These are phyloP conservation scores for Scutellaria baicalensis DNA, from an alignment of 257 asterid species.

Conservation along the genomic window DNA sequence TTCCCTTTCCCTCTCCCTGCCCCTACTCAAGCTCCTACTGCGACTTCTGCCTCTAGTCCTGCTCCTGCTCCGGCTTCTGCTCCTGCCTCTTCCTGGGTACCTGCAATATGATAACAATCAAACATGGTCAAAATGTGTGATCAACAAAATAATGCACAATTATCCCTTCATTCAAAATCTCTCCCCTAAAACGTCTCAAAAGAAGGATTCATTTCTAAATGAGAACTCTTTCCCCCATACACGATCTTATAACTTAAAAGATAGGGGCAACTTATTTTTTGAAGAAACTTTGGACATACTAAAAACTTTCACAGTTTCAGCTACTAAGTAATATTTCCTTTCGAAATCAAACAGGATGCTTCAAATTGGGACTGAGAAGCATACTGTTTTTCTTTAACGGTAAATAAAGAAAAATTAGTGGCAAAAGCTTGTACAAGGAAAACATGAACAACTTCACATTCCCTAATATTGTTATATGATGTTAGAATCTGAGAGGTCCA, in stretches of 20 bases:
- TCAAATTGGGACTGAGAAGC: neutral
- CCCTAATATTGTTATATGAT: neutral
- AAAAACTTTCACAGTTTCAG: neutral
- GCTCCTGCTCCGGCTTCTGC: slow-evolving; percentile 61
- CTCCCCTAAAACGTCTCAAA: neutral
- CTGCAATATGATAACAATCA: slow-evolving; percentile 26
- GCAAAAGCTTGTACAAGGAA: neutral
- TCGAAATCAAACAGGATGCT: neutral
- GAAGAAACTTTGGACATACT: neutral
- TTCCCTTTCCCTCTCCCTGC: slow-evolving; percentile 25
- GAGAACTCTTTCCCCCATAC: neutral
- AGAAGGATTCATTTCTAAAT: neutral
- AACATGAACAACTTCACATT: neutral
- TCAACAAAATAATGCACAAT: neutral
- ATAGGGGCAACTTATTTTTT: neutral
- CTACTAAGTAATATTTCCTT: neutral
- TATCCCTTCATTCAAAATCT: neutral
- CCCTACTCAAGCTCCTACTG: slow-evolving; percentile 37
- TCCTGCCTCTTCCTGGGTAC: slow-evolving; percentile 51
- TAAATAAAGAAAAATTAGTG: neutral
- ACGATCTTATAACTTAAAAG: neutral
- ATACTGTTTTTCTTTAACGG: neutral
- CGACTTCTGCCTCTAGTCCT: slow-evolving; percentile 51
- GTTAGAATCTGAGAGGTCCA: neutral
- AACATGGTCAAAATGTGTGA: neutral